phyloP scores from a whole-genome alignment of 306 rosid genomes.

The Citrullus amarus region DNA sequence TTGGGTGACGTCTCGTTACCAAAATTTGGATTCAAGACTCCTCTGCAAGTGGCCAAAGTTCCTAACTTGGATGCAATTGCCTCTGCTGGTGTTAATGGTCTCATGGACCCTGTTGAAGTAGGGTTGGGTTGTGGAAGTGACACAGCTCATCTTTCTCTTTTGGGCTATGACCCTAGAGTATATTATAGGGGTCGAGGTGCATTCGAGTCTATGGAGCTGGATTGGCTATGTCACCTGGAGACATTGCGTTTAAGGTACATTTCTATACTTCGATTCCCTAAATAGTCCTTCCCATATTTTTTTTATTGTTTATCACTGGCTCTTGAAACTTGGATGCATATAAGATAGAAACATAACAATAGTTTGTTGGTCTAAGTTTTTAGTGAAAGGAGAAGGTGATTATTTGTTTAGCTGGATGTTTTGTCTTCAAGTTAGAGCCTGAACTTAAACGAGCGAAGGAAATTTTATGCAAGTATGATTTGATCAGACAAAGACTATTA shows the following conservation, averaged over 20 bases:
- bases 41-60: conserved; percentile 72
- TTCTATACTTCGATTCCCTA: neutral
- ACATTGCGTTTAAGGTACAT: conserved; percentile 83
- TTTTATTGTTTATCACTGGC: neutral
- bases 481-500: neutral
- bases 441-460: neutral
- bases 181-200: conserved; percentile 95
- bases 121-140: conserved; percentile 98
- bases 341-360: neutral
- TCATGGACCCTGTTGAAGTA: conserved; percentile 97
- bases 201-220: conserved; percentile 98
- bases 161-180: conserved; percentile 84
- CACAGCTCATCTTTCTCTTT: conserved; percentile 89
- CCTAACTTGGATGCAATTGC: conserved; percentile 81
- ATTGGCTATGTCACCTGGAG: conserved; percentile 95
- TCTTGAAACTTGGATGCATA: neutral
- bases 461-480: neutral
- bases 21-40: conserved; percentile 62
- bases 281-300: neutral
- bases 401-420: neutral
- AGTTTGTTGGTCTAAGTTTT: neutral
- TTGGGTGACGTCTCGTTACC: conserved; percentile 88
- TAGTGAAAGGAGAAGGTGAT: neutral
- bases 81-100: conserved; percentile 81
- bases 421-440: neutral